Conservation (phyloP, 768 basidiomycete genomes). For the Gloeostereum incarnatum region DNA sequence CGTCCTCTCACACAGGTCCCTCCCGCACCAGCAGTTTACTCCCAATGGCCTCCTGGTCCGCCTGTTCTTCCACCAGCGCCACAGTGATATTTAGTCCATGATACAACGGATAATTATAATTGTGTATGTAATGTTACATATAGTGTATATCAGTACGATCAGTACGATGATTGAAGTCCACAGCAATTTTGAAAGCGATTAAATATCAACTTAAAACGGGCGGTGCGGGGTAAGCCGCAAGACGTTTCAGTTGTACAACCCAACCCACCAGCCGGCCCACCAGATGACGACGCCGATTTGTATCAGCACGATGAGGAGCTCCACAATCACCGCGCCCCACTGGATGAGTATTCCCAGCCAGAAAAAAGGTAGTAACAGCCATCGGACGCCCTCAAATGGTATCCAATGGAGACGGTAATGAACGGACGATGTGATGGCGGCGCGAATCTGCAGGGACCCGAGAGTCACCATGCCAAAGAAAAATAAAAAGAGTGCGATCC, state of each 20-base stretch:
- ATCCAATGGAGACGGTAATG: constrained; percentile 52
- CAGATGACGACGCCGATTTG: constrained; percentile 53
- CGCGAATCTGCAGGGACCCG: constrained; percentile 45
- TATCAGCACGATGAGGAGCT: constrained; percentile 45
- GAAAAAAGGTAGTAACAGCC: constrained; percentile 54
- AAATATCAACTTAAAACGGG: neutral
- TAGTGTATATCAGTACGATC: neutral
- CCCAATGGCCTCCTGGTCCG: too few relatives aligned
- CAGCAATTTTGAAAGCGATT: neutral
- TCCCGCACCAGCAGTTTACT: neutral
- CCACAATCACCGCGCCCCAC: constrained; percentile 57
- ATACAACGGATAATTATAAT: neutral
- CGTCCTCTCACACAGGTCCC: neutral
- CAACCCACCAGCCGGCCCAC: constrained; percentile 71
- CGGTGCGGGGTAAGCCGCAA: too few relatives aligned
- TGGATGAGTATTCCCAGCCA: constrained; percentile 56
- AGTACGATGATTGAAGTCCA: too few relatives aligned
- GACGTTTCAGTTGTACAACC: constrained; percentile 34
- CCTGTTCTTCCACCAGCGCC: neutral
- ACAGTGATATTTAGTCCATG: neutral
- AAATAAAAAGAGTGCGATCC: constrained; percentile 52
- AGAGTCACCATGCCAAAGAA: constrained; percentile 36
- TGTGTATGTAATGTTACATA: neutral
- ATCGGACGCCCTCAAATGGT: constrained; percentile 51
- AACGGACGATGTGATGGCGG: constrained; percentile 43